Conservation (phyloP, 1,284 basidiomycete genomes). For the Boletus calvinii region DNA sequence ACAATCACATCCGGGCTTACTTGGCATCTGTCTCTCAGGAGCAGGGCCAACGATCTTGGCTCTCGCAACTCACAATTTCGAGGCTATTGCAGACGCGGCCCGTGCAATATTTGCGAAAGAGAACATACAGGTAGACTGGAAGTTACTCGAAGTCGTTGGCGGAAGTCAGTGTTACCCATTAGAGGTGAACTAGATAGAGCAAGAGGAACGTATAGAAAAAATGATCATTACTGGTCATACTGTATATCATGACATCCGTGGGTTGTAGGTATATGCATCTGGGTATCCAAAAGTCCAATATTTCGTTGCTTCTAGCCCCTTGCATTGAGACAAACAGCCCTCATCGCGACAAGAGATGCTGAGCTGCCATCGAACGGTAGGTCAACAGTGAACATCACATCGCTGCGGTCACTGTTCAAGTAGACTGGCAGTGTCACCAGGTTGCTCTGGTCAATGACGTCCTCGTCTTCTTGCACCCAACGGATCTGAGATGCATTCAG, state of each 20-base stretch:
- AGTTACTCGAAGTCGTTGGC: constrained; percentile 63
- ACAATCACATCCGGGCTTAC: constrained; percentile 83
- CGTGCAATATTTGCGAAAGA: constrained; percentile 70
- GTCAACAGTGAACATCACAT: constrained; percentile 85
- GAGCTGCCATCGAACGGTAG: constrained; percentile 71
- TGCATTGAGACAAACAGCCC: constrained; percentile 81
- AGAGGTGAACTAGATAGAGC: constrained; percentile 19
- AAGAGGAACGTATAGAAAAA: constrained; percentile 10
- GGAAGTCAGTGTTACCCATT: constrained; percentile 41
- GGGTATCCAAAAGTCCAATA: constrained; percentile 20
- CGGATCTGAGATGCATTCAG: constrained; percentile 79
- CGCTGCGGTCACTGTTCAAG: constrained; percentile 86
- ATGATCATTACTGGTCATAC: constrained; percentile 23
- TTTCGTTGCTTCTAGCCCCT: constrained; percentile 43
- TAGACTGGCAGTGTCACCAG: constrained; percentile 87
- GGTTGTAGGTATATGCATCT: constrained; percentile 24
- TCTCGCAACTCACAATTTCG: constrained; percentile 85
- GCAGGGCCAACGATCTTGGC: constrained; percentile 98
- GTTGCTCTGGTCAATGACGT: constrained; percentile 31
- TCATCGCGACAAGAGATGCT: constrained; percentile 68
- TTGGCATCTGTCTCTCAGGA: constrained; percentile 97
- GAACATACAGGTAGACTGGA: constrained; percentile 82
- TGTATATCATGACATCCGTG: constrained; percentile 18
- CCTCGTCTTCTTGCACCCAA: constrained; percentile 75
- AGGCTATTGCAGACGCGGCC: constrained; percentile 81